Conservation (phyloP, 805 yeast genomes). For the Saccharomyces jurei region DNA sequence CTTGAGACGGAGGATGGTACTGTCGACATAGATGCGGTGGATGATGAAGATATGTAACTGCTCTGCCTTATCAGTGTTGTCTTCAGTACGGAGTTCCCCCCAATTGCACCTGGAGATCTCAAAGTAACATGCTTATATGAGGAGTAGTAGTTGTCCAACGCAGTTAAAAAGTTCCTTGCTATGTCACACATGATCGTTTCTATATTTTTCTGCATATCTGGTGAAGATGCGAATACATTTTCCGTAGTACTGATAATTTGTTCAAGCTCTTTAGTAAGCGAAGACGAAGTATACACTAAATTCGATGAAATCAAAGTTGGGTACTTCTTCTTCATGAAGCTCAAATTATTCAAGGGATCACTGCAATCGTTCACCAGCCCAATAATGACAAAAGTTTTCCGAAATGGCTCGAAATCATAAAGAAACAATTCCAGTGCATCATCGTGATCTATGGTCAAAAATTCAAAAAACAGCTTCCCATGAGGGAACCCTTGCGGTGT, state of each 20-base stretch:
- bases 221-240: background rate
- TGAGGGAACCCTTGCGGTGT: constrained; percentile 81
- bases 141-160: constrained; percentile 60
- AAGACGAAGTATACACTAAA: constrained; percentile 15
- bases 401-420: constrained; percentile 83
- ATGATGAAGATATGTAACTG: constrained; percentile 2
- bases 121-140: constrained; percentile 73
- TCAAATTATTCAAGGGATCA: constrained; percentile 24
- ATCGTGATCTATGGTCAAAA: constrained; percentile 32
- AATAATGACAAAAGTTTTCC: constrained; percentile 63
- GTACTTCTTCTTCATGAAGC: constrained; percentile 31
- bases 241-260: background rate
- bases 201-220: constrained; percentile 20
- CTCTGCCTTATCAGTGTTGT: constrained; percentile 26
- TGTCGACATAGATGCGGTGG: constrained; percentile 3
- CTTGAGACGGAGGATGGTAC: constrained; percentile 1
- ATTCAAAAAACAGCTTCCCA: constrained; percentile 62
- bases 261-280: constrained; percentile 2
- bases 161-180: constrained; percentile 51
- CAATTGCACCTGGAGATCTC: constrained; percentile 68
- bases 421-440: constrained; percentile 57
- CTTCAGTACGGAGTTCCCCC: constrained; percentile 39
- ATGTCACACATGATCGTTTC: constrained; percentile 72
- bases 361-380: constrained; percentile 34
- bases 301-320: constrained; percentile 27